Conservation (phyloP, 1,139 yeast genomes). For the Hanseniaspora sp. region DNA sequence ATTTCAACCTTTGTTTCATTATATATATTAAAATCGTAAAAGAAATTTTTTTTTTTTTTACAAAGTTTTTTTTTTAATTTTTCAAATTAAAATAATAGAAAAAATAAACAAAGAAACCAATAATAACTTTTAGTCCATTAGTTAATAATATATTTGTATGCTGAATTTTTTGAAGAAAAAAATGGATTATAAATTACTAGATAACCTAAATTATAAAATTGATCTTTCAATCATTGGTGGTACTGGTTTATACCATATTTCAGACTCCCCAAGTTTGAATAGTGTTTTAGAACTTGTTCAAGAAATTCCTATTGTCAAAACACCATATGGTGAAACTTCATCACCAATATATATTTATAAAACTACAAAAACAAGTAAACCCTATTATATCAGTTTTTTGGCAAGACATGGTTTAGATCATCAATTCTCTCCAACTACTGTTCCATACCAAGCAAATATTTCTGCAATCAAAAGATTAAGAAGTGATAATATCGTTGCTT, state of each 20-base stretch:
- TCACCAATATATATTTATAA: slow-evolving; percentile 82
- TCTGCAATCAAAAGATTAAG: slow-evolving; percentile 87
- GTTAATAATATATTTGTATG: not conserved
- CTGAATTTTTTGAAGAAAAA: not conserved
- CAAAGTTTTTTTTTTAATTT: not conserved
- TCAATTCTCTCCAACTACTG: slow-evolving; percentile 80
- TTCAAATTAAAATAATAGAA: too few species aligned
- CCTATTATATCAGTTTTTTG: slow-evolving; percentile 70
- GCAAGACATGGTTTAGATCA: slow-evolving; percentile 92
- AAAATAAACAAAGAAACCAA: too few species aligned
- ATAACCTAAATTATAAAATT: slow-evolving; percentile 30
- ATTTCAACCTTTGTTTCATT: not conserved
- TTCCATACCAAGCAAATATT: slow-evolving; percentile 86
- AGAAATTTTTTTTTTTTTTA: too few species aligned
- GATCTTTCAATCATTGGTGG: slow-evolving; percentile 89
- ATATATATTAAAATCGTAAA: too few species aligned
- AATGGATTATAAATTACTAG: not conserved
- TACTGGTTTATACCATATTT: slow-evolving; percentile 82
- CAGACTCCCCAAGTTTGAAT: slow-evolving; percentile 6
- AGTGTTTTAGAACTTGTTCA: slow-evolving; percentile 80
- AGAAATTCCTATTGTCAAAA: slow-evolving; percentile 57
- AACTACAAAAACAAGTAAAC: slow-evolving; percentile 44
- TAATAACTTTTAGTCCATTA: too few species aligned
- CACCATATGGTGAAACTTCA: slow-evolving; percentile 98
- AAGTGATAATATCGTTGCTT: slow-evolving; percentile 79